Percentiles rank a stretch among this genome's conserved stretches.
phyloP scores from a whole-genome alignment of 176 grass and related monocot genomes.

The Eremochloa ophiuroides region DNA sequence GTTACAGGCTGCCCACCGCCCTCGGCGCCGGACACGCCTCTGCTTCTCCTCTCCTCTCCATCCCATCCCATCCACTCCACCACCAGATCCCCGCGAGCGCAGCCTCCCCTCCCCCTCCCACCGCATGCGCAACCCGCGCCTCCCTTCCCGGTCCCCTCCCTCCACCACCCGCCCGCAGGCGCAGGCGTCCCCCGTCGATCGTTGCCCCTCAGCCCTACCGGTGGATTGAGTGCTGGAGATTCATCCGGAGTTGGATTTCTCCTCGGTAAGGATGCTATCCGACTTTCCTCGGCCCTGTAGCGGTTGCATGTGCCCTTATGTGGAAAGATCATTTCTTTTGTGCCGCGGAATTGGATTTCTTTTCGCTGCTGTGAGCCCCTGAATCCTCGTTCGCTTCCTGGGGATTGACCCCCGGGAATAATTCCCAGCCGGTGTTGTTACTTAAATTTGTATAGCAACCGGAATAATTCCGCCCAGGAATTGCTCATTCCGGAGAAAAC shows the following conservation, averaged over 20 bases:
- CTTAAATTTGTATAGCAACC: no score
- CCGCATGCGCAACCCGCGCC: not conserved
- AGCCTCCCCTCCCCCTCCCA: not conserved
- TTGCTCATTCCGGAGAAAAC: no score
- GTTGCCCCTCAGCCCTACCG: not conserved
- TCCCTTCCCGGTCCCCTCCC: not conserved
- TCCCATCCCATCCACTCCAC: not conserved
- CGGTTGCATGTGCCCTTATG: not conserved
- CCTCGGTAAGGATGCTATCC: not conserved
- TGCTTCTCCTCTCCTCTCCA: not conserved
- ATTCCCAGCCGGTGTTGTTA: no score
- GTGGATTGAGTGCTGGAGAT: not conserved
- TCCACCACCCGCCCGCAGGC: no score
- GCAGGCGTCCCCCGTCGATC: not conserved
- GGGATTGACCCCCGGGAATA: no score
- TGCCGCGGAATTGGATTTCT: not conserved
- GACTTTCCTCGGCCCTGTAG: not conserved
- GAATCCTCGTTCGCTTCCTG: not conserved
- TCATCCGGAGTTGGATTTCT: not conserved
- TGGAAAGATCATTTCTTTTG: not conserved
- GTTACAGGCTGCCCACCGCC: not conserved
- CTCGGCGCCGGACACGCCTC: slow-evolving; percentile 11
- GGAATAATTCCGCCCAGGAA: no score
- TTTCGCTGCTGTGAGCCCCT: not conserved
- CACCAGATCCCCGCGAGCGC: not conserved